Conservation (phyloP, 768 basidiomycete species). For the Amanita muscaria region DNA sequence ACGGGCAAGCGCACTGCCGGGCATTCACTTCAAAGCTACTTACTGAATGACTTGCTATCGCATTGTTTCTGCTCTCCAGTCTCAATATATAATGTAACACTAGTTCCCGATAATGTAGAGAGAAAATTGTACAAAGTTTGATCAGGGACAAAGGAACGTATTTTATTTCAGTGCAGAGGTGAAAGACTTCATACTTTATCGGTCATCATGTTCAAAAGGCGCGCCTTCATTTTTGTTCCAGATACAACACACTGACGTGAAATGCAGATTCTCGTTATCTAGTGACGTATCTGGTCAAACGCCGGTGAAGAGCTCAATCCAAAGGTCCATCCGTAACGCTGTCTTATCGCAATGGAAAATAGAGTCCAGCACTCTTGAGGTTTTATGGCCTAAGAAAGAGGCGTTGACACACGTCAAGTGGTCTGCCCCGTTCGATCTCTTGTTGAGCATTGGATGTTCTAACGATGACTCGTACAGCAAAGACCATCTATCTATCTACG, state of each 20-base stretch:
- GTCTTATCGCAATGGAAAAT: conserved; percentile 81
- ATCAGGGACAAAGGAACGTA: not conserved
- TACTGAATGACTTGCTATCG: conserved; percentile 20
- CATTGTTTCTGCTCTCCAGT: conserved; percentile 21
- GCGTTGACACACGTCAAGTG: conserved; percentile 89
- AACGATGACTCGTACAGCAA: conserved; percentile 46
- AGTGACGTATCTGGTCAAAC: conserved; percentile 87
- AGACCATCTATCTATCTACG: conserved; percentile 93
- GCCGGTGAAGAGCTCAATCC: conserved; percentile 87
- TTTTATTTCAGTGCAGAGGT: not conserved
- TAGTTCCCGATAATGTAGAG: conserved; percentile 37
- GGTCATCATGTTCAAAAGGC: conserved; percentile 70
- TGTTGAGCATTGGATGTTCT: conserved; percentile 1
- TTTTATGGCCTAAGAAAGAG: conserved; percentile 99
- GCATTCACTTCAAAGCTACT: not conserved
- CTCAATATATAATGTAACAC: conserved; percentile 34
- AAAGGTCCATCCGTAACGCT: conserved; percentile 75
- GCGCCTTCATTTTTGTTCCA: conserved; percentile 12
- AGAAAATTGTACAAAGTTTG: not conserved
- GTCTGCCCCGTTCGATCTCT: conserved; percentile 35
- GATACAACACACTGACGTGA: conserved; percentile 10
- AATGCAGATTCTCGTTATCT: conserved; percentile 53
- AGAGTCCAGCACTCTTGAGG: conserved; percentile 73
- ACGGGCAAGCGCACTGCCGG: not conserved
- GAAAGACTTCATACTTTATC: not conserved